Percentiles rank a stretch among this genome's conserved stretches.
phyloP scores from a whole-genome alignment of 768 basidiomycete species.

The Sporobolomyces roseus region DNA sequence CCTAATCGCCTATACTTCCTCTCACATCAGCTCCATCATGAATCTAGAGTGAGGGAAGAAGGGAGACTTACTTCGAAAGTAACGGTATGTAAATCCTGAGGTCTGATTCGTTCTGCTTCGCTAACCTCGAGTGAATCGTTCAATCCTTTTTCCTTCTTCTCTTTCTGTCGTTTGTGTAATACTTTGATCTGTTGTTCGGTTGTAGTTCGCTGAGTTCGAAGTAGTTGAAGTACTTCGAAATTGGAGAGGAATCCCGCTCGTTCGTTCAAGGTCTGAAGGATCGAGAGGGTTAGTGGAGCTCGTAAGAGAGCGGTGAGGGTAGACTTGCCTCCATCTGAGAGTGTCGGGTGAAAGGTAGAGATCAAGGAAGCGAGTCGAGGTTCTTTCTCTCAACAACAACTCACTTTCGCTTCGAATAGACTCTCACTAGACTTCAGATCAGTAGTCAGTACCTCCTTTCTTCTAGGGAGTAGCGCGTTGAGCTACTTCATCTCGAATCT shows the following conservation, averaged over 20 bases:
- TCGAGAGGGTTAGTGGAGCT: not conserved
- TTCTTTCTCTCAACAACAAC: not conserved
- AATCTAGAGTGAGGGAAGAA: not conserved
- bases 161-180: conserved; percentile 12
- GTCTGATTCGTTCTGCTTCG: conserved; percentile 35
- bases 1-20: conserved; percentile 64
- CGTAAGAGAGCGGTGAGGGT: not conserved
- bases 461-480: no score
- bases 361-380: not conserved
- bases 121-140: conserved; percentile 16
- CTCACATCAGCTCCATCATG: not conserved
- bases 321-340: conserved; percentile 10
- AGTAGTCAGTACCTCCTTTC: no score
- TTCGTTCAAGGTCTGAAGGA: conserved; percentile 61
- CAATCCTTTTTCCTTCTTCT: not conserved
- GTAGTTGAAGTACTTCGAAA: conserved; percentile 73
- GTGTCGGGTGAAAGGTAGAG: not conserved
- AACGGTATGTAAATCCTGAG: conserved; percentile 36
- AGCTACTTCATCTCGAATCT: no score
- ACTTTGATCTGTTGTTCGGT: conserved; percentile 18
- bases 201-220: conserved; percentile 56
- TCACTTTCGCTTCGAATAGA: not conserved
- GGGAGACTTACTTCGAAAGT: conserved; percentile 30
- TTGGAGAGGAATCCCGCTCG: conserved; percentile 82
- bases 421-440: not conserved